Base-by-base conservation (phyloP, 2,329 filamentous ascomycete species). In the Corniculantispora saksenae region DNA sequence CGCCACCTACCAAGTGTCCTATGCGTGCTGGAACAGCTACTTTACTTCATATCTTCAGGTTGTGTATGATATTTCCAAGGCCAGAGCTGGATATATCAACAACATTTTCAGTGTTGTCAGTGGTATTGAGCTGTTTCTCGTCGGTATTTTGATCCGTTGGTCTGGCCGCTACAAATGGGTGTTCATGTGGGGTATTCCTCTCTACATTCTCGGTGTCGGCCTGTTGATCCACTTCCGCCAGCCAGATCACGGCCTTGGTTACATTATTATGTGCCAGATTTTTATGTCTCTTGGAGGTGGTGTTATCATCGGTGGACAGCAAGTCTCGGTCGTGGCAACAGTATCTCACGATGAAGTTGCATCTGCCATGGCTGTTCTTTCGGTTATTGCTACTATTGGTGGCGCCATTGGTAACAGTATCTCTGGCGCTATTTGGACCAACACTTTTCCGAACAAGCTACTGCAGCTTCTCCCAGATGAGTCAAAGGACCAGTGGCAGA, bases 11-110 rank as follows among this genome's bases (percentile, higher is more conserved):
- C 76, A 76, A 63, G 67, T 74, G 21, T 71, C 70, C 17, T 75
- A 72, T 47, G 76, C 72, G 60, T 69, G 68, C 68, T 75, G 76
- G 73, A 76, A 77, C 68, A 76, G 74, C 43, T 82, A 80, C 67
- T 80, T 81, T 40, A 74, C 76, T 35, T 82, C 80, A 0, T 80
- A 78, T 19, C 68, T 82, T 0, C 70, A 80, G 32, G 74, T 82
- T 1, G 72, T 82, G 15, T 66, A 75, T 43, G 72, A 69, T 57
- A 69, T 72, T 35, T 69, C 59, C 55, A 69, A 76, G 17, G 67
- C 70, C 2, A 40, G 75, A 13, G 70, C 74, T 2, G 70, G 70
- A 45, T 77, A 77, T 61, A 71, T 78, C n/a, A 66, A 66, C 27
- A 74, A 75, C 65, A 74, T 73, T 32, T 78, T 76, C 69, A 73